phyloP scores from a whole-genome alignment of 305 asterid genomes.

The Caryopteris hybrid region DNA sequence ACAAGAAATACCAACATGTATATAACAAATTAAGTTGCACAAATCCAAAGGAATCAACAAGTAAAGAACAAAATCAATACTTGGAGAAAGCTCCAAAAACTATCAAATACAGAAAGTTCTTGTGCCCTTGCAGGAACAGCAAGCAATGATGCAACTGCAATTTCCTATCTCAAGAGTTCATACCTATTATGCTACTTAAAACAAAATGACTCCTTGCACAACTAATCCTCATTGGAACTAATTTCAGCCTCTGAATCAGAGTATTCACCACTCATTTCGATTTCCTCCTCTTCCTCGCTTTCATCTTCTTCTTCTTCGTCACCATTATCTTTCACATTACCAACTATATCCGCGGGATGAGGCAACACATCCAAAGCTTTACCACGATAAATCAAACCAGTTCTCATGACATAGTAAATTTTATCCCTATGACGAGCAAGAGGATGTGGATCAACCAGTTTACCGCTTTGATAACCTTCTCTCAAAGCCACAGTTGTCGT shows the following conservation, averaged over 20 bases:
- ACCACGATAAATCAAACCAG: conserved; percentile 66
- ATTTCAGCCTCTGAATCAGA: conserved; percentile 46
- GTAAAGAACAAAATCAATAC: background rate
- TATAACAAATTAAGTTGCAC: background rate
- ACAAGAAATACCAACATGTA: no score
- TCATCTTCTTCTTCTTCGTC: conserved; percentile 18
- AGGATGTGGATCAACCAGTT: conserved; percentile 56
- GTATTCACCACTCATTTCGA: conserved; percentile 37
- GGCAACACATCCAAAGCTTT: conserved; percentile 60
- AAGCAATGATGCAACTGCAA: background rate
- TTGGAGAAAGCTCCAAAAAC: background rate
- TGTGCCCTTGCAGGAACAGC: background rate
- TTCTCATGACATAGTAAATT: conserved; percentile 71
- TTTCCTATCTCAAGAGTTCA: conserved; percentile 8
- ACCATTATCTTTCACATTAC: conserved; percentile 25
- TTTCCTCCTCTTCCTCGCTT: conserved; percentile 50
- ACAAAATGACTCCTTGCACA: background rate
- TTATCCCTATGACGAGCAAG: conserved; percentile 64
- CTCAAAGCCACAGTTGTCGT: conserved; percentile 84
- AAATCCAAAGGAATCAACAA: background rate
- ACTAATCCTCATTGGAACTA: conserved; percentile 42
- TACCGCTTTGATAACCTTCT: conserved; percentile 81
- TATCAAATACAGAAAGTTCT: background rate
- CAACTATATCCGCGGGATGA: conserved; percentile 36
- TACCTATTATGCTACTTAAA: background rate